These are phyloP conservation scores for Monosporascus sp. DNA, from an alignment of 2,329 filamentous ascomycete species.

Conservation along the genomic window DNA sequence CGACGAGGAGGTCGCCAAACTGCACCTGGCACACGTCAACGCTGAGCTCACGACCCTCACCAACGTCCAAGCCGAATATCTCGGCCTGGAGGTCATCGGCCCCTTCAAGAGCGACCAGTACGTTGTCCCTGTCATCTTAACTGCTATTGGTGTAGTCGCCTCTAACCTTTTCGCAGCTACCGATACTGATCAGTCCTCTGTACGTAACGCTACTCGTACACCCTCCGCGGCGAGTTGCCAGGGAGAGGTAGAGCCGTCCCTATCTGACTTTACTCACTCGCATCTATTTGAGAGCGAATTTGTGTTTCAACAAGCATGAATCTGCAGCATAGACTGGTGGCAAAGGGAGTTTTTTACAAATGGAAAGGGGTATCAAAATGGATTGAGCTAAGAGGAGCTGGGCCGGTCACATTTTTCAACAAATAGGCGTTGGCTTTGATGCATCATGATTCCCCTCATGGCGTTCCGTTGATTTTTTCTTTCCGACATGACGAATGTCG, in stretches of 20 bases:
- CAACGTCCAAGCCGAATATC: constrained; percentile 87
- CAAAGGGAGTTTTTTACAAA: constrained; percentile 15
- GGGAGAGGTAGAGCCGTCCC: constrained; percentile 11
- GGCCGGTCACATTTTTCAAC: constrained; percentile 31
- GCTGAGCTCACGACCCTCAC: constrained; percentile 87
- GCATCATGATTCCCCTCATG: constrained; percentile 34
- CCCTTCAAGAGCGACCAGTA: constrained; percentile 96
- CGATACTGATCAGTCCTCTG: constrained; percentile 54
- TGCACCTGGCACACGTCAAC: constrained; percentile 91
- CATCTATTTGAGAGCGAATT: constrained; percentile 5
- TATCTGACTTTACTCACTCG: constrained; percentile 2
- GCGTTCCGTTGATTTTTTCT: constrained; percentile 25
- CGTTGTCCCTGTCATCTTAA: constrained; percentile 24
- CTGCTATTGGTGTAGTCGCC: background rate
- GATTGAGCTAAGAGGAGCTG: constrained; percentile 15
- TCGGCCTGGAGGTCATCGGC: constrained; percentile 77
- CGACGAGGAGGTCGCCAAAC: constrained; percentile 94
- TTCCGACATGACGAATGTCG: constrained; percentile 13
- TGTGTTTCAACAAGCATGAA: constrained; percentile 29
- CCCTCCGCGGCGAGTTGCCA: constrained; percentile 1
- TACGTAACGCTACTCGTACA: constrained; percentile 15
- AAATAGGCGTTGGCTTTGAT: constrained; percentile 32
- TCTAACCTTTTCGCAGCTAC: constrained; percentile 42
- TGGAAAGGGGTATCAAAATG: constrained; percentile 22
- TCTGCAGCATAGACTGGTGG: constrained; percentile 25